A percentile compares a stretch with the other conserved stretches of the same genome.
Evolutionary conservation across 441 rosid genomes (phyloP).

Genomic region (Adansonia madagascariensis): DNA sequence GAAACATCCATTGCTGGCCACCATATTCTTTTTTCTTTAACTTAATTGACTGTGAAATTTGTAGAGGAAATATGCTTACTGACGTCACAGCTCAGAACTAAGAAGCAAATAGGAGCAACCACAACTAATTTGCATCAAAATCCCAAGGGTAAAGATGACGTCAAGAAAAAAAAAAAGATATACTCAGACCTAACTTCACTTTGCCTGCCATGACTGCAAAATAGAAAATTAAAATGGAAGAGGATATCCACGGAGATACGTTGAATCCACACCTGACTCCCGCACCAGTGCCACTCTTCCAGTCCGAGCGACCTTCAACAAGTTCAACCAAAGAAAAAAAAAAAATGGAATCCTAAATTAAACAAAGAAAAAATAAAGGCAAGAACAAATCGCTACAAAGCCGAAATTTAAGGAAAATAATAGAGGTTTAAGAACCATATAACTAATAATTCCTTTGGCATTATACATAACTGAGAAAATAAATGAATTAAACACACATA

Average conservation of each 20-base stretch:
- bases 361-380: not conserved
- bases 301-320: constrained; percentile 66
- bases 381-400: not conserved
- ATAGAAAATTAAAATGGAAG: constrained; percentile 46
- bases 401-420: not conserved
- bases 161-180: not conserved
- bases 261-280: constrained; percentile 76
- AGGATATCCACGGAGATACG: constrained; percentile 65
- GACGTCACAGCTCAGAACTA: not conserved
- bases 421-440: not conserved
- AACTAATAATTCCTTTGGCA: not conserved
- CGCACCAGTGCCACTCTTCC: constrained; percentile 71
- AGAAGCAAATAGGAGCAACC: not conserved
- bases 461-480: not conserved
- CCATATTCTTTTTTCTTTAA: too few species aligned
- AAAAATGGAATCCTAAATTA: too few species aligned
- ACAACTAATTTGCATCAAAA: not conserved
- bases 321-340: not conserved
- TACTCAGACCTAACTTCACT: not conserved
- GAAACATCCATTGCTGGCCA: too few species aligned
- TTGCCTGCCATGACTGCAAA: not conserved
- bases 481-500: too few species aligned
- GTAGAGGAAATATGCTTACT: too few species aligned
- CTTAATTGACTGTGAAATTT: too few species aligned
- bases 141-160: not conserved